These are phyloP conservation scores for Paraphaeosphaeria sporulosa DNA, from an alignment of 2,329 filamentous ascomycete species.

Conservation along the genomic window DNA sequence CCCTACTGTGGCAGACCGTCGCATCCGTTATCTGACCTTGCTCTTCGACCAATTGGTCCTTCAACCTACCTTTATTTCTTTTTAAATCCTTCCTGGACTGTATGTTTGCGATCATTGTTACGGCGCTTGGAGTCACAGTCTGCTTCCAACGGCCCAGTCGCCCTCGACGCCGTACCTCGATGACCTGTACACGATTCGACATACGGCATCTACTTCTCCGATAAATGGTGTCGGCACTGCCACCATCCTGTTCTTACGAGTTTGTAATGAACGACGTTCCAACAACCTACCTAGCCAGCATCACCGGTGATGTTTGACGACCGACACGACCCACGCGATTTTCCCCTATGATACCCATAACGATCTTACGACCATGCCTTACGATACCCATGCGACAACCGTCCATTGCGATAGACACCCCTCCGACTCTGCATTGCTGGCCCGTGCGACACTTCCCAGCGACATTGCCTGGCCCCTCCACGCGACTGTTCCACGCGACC, in stretches of 20 bases:
- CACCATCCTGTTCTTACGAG: constrained; percentile 21
- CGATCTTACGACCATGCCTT: neutral
- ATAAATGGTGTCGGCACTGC: neutral
- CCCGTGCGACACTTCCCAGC: constrained; percentile 4
- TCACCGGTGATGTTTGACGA: constrained; percentile 29
- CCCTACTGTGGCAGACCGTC: neutral
- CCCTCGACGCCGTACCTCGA: constrained; percentile 2
- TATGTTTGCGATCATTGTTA: neutral
- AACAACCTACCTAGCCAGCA: constrained; percentile 26
- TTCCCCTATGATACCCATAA: constrained; percentile 14
- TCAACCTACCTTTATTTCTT: neutral
- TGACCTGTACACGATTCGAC: constrained; percentile 7
- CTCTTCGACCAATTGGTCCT: neutral
- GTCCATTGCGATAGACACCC: constrained; percentile 2
- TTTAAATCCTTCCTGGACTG: neutral
- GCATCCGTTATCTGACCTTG: too few relatives aligned
- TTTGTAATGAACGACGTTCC: constrained; percentile 38
- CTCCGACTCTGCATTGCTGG: constrained; percentile 1
- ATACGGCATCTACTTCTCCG: neutral
- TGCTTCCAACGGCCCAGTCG: neutral
- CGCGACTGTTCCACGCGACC: neutral
- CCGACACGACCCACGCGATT: constrained; percentile 20
- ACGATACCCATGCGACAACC: constrained; percentile 15
- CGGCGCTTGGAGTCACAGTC: constrained; percentile 7
- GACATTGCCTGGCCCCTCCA: neutral